Conservation (phyloP, 169 alveolate species). For the Babesia ovis region DNA sequence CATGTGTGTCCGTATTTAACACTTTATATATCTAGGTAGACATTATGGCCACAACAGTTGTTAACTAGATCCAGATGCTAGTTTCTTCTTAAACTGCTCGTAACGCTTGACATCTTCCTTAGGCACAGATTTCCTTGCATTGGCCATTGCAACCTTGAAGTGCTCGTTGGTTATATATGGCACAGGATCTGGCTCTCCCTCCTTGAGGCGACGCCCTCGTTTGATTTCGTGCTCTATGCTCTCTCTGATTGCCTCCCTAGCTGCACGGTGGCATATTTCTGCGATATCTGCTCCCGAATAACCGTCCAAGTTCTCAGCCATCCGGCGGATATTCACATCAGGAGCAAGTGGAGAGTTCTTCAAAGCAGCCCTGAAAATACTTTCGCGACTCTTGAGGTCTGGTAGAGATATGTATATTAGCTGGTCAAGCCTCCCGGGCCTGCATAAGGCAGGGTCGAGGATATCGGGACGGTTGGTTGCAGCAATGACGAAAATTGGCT, state of each 20-base stretch:
- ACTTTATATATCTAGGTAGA: no score
- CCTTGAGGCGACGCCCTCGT: conserved; percentile 66
- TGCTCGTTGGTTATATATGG: conserved; percentile 90
- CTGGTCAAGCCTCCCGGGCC: conserved; percentile 93
- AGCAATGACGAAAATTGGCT: conserved; percentile 90
- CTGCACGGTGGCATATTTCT: conserved; percentile 91
- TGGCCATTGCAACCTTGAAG: conserved; percentile 89
- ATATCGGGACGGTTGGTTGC: conserved; percentile 95
- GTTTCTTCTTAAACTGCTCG: conserved; percentile 57
- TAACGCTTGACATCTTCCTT: conserved; percentile 53
- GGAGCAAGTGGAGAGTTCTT: conserved; percentile 90
- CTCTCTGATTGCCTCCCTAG: conserved; percentile 92
- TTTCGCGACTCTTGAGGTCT: conserved; percentile 89
- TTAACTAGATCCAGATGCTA: conserved; percentile 20
- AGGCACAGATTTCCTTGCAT: conserved; percentile 77
- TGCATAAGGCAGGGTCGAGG: conserved; percentile 90
- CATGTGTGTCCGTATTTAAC: background rate
- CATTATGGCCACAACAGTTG: no score
- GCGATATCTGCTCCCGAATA: conserved; percentile 94
- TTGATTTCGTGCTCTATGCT: conserved; percentile 73
- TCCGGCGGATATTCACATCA: conserved; percentile 82
- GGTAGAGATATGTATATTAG: conserved; percentile 93
- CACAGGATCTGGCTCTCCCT: conserved; percentile 89
- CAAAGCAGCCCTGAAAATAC: conserved; percentile 84
- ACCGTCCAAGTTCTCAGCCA: conserved; percentile 87